Base-by-base conservation (phyloP, 345 rosid genomes). In the Arabis hirsuta region DNA sequence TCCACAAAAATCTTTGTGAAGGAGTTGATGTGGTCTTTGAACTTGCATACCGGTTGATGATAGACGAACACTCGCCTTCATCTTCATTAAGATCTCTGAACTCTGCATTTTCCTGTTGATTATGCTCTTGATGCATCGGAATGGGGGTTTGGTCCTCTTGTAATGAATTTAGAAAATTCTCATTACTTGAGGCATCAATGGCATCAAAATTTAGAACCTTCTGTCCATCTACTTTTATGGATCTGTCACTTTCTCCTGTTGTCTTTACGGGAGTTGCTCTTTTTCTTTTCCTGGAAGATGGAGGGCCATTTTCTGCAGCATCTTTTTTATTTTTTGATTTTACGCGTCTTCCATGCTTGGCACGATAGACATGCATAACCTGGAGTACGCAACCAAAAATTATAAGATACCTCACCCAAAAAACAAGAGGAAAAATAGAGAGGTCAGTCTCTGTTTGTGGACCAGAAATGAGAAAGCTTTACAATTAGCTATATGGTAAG, bases 361-460 rank as follows among this genome's bases (percentile, higher is more conserved):
- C 85, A 78, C 84, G 82, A 80, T 85, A 84, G 55, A 87, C 84
- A 65, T 87, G 91, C 78, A 94, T 90, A 62, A 94, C 98, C 98
- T 94, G 86, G 54, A 54, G 74, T 8, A 45, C 50, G 48, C 67
- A 78, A 61, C 56, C 55, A 56, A 76, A 76, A 55, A 46, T 26
- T 39, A 56, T 56, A 20, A 76, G 76, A 45, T 41, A 62, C 24
- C 38, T 47, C 59, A 47, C 57, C 47, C 41, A 14, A n/a, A 46
- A 65, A 32, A 66, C 32, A 22, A 22, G 61, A 53, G 27, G 39
- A n/a, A 48, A 55, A 39, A 58, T 4, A 20, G 29, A 48, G 27
- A 65, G 45, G 76, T 63, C 73, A 77, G 44, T 41, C 46, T 65
- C 57, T 55, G 50, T 6, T 36, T 11, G 45, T 55, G 14, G 42